phyloP scores from a whole-genome alignment of 1,284 basidiomycete species.

The Ceratobasidium sp. region DNA sequence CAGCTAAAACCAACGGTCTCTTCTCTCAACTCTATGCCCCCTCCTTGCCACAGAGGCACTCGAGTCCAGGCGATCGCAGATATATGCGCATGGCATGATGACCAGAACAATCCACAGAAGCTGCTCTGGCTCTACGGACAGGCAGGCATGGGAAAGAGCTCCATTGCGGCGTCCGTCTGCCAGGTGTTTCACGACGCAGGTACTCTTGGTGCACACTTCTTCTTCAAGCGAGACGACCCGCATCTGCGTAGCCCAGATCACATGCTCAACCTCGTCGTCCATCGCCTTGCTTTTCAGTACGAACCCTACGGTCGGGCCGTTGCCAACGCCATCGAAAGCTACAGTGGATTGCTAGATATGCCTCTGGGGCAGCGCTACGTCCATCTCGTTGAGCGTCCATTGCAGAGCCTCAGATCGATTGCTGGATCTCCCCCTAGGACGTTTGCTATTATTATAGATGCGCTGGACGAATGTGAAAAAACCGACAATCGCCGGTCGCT shows the following conservation, averaged over 20 bases:
- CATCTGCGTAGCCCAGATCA: not conserved
- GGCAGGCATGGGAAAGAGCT: slow-evolving; percentile 34
- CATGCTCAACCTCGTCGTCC: not conserved
- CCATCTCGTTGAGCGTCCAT: not conserved
- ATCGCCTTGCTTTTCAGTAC: not conserved
- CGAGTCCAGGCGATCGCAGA: not conserved
- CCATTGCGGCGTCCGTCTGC: not conserved
- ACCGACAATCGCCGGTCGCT: not conserved
- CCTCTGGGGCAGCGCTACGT: not conserved
- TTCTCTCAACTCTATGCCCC: not conserved
- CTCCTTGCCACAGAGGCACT: not conserved
- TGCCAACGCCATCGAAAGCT: not conserved
- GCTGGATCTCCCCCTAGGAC: not conserved
- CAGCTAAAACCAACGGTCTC: not conserved
- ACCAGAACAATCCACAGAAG: not conserved
- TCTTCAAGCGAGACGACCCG: slow-evolving; percentile 29
- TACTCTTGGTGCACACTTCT: not conserved
- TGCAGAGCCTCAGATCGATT: not conserved
- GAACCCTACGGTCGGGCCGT: slow-evolving; percentile 1
- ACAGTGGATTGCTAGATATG: not conserved
- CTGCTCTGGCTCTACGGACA: slow-evolving; percentile 26
- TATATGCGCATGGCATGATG: not conserved
- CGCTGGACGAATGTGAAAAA: slow-evolving; percentile 32
- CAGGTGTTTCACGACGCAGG: not conserved
- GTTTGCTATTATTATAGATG: slow-evolving; percentile 32